phyloP scores from a whole-genome alignment of 805 yeast genomes.

The Saccharomycopsis guyanensis region DNA sequence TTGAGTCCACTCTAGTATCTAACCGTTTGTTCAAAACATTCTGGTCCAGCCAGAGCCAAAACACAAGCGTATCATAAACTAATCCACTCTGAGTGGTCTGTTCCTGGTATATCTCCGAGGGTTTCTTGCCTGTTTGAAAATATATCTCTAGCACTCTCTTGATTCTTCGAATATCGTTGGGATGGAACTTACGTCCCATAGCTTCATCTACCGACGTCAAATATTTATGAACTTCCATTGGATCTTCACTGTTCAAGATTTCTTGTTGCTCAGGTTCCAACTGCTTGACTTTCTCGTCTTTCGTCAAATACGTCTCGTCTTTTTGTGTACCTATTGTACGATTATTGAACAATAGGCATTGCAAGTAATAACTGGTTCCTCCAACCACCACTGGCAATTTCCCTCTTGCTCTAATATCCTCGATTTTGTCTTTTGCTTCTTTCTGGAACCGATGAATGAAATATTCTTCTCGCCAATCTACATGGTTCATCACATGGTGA shows the following conservation, averaged over 20 bases:
- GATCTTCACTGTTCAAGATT: slow-evolving; percentile 43
- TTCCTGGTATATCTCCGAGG: slow-evolving; percentile 61
- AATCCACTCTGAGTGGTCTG: slow-evolving; percentile 51
- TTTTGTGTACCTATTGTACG: slow-evolving; percentile 42
- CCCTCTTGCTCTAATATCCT: slow-evolving; percentile 55
- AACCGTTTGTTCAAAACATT: slow-evolving; percentile 51
- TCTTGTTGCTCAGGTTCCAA: slow-evolving; percentile 28
- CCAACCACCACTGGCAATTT: slow-evolving; percentile 87
- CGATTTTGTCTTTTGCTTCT: slow-evolving; percentile 59
- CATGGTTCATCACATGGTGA: slow-evolving; percentile 86
- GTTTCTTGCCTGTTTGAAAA: slow-evolving; percentile 53
- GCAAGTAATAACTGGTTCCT: slow-evolving; percentile 92
- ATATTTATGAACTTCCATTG: slow-evolving; percentile 35
- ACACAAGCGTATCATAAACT: slow-evolving; percentile 54
- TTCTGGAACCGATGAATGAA: slow-evolving; percentile 67
- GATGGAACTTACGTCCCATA: slow-evolving; percentile 79
- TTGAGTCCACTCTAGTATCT: slow-evolving; percentile 74
- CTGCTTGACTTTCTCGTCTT: slow-evolving; percentile 5
- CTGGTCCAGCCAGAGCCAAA: slow-evolving; percentile 77
- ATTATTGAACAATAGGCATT: slow-evolving; percentile 64
- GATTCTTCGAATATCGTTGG: slow-evolving; percentile 76
- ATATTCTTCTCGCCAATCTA: slow-evolving; percentile 74
- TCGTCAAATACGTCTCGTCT: slow-evolving; percentile 1
- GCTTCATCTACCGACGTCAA: slow-evolving; percentile 56
- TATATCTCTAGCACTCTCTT: slow-evolving; percentile 76